Evolutionary conservation across 2,329 filamentous ascomycete species (phyloP).

Genomic region (Cytospora mali): DNA sequence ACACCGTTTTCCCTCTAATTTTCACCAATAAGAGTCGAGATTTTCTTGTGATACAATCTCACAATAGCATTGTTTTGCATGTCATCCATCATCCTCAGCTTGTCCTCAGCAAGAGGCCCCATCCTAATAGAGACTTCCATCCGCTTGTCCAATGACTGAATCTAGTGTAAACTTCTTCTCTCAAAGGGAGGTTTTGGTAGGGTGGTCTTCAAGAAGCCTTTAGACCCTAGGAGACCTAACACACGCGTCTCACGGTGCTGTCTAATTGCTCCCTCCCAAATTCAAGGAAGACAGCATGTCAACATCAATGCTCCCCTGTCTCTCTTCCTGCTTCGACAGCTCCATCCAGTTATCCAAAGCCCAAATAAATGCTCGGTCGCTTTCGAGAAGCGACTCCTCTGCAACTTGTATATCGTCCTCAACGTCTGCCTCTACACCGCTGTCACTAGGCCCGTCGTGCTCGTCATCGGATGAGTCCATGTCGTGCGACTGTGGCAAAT

Average conservation of each 20-base stretch:
- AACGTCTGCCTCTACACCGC: neutral
- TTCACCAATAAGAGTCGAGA: too few relatives aligned
- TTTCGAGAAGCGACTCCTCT: neutral
- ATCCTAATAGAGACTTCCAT: too few relatives aligned
- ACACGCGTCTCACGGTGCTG: neutral
- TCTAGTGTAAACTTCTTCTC: too few relatives aligned
- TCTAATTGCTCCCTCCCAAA: neutral
- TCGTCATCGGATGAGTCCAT: neutral
- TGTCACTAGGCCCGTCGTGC: neutral
- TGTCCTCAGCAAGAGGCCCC: too few relatives aligned
- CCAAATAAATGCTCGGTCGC: neutral
- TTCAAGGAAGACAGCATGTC: slow-evolving; percentile 9
- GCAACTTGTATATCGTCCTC: slow-evolving; percentile 4
- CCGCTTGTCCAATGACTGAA: too few relatives aligned
- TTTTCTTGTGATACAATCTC: neutral
- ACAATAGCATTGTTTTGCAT: neutral
- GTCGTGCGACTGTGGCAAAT: neutral
- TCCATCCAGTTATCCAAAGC: slow-evolving; percentile 3
- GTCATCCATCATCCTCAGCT: too few relatives aligned
- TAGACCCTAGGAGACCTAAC: too few relatives aligned
- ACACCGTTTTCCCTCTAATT: too few relatives aligned
- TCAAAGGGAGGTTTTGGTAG: too few relatives aligned
- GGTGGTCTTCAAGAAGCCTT: too few relatives aligned
- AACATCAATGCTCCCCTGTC: neutral
- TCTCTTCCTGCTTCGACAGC: neutral